Percentiles rank a stretch among this genome's conserved stretches.
Conservation (phyloP, 257 asterid genomes). For the Galeopsis tetrahit region DNA sequence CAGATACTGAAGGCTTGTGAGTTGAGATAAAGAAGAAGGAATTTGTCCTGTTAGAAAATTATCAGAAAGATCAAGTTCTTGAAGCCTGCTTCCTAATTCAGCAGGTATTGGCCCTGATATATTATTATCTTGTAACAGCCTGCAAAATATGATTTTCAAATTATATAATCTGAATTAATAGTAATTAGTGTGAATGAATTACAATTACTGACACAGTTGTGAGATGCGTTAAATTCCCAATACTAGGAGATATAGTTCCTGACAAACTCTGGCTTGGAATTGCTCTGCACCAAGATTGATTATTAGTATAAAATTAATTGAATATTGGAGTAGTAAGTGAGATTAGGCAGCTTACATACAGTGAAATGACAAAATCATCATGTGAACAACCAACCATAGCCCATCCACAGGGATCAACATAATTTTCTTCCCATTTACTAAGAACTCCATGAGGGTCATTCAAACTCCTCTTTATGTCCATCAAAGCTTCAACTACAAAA, state of each 20-base stretch:
- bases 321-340: neutral
- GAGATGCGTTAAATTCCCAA: slow-evolving; percentile 80
- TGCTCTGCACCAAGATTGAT: slow-evolving; percentile 59
- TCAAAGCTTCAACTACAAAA: slow-evolving; percentile 74
- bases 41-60: slow-evolving; percentile 68
- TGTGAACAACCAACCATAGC: slow-evolving; percentile 71
- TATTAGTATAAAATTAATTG: no score
- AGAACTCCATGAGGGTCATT: slow-evolving; percentile 74
- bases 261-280: slow-evolving; percentile 85
- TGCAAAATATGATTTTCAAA: slow-evolving; percentile 34
- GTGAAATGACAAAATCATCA: slow-evolving; percentile 55
- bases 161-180: neutral
- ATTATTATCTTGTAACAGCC: slow-evolving; percentile 81
- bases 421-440: slow-evolving; percentile 74
- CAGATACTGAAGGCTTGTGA: slow-evolving; percentile 76
- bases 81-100: slow-evolving; percentile 75
- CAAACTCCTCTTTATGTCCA: slow-evolving; percentile 70
- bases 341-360: slow-evolving; percentile 53
- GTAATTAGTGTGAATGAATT: no score
- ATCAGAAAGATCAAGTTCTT: slow-evolving; percentile 78
- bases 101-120: slow-evolving; percentile 74
- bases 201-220: slow-evolving; percentile 54
- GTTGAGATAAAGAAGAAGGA: slow-evolving; percentile 70
- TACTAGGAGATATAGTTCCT: slow-evolving; percentile 72
- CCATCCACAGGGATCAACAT: slow-evolving; percentile 98